Evolutionary conservation across 257 asterid genomes (phyloP).

Genomic region (Solanum okadae): DNA sequence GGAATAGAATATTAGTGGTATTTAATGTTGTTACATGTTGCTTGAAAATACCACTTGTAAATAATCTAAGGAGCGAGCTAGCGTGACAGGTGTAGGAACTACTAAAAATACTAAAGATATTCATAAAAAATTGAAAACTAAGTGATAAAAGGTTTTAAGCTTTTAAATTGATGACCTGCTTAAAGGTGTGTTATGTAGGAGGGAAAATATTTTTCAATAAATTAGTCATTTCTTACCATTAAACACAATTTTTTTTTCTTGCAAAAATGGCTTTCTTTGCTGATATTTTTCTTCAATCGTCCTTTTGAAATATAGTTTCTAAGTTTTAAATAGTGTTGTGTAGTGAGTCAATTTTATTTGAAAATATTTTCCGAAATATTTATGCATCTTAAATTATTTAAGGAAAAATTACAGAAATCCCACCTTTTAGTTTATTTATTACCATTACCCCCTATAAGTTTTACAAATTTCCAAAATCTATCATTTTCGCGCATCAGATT

Average conservation of each 20-base stretch:
- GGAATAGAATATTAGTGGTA: constrained; percentile 8
- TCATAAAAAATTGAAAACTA: too few relatives aligned
- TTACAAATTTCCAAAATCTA: too few relatives aligned
- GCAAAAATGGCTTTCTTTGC: not conserved
- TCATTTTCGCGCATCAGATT: too few relatives aligned
- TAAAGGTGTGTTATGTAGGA: not conserved
- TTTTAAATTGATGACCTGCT: not conserved
- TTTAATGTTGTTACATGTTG: not conserved
- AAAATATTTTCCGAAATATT: too few relatives aligned
- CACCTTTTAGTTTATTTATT: too few relatives aligned
- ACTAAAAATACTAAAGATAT: too few relatives aligned
- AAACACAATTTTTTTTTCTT: not conserved
- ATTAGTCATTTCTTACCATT: not conserved
- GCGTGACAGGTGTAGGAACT: not conserved
- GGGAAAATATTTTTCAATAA: not conserved
- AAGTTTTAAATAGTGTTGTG: too few relatives aligned
- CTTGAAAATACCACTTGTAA: too few relatives aligned
- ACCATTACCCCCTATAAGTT: too few relatives aligned
- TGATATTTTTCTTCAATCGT: not conserved
- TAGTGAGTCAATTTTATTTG: too few relatives aligned
- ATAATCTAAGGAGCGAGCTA: not conserved
- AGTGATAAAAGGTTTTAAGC: not conserved
- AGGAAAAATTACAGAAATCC: too few relatives aligned
- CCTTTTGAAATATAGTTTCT: not conserved
- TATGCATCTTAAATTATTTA: too few relatives aligned